phyloP scores from a whole-genome alignment of 129 eudicot species.

The Helianthus tuberosus region DNA sequence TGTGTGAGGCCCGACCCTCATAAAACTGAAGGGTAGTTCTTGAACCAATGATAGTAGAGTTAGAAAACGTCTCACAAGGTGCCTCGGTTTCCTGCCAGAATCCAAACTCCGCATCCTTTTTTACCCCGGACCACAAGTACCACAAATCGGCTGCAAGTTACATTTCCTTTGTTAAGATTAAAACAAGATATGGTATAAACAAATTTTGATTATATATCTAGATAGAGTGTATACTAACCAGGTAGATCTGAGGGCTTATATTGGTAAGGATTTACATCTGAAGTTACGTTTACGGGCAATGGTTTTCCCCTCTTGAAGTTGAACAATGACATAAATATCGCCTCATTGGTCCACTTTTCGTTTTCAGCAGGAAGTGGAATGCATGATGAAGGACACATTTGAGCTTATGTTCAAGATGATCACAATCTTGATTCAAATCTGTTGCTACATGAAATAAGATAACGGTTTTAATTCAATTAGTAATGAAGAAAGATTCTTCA shows the following conservation, averaged over 20 bases:
- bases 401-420: too few relatives aligned
- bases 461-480: too few relatives aligned
- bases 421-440: too few relatives aligned
- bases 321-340: constrained; percentile 39
- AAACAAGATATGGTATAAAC: background rate
- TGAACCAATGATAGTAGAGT: constrained; percentile 55
- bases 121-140: constrained; percentile 42
- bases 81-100: constrained; percentile 62
- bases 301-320: constrained; percentile 37
- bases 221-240: too few relatives aligned
- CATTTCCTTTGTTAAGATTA: background rate
- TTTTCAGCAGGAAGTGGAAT: constrained; percentile 22
- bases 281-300: constrained; percentile 42
- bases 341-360: constrained; percentile 53
- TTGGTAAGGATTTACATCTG: constrained; percentile 61
- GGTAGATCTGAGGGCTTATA: constrained; percentile 61
- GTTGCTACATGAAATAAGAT: too few relatives aligned
- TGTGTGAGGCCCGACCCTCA: constrained; percentile 47
- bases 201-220: background rate
- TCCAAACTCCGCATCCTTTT: constrained; percentile 46
- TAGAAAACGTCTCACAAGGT: constrained; percentile 41
- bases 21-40: constrained; percentile 60
- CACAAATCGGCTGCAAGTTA: constrained; percentile 59
- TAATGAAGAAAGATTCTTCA: too few relatives aligned
- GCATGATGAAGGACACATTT: background rate